Evolutionary conservation across 768 basidiomycete species (phyloP).

Genomic region (Leucocoprinus sp.): DNA sequence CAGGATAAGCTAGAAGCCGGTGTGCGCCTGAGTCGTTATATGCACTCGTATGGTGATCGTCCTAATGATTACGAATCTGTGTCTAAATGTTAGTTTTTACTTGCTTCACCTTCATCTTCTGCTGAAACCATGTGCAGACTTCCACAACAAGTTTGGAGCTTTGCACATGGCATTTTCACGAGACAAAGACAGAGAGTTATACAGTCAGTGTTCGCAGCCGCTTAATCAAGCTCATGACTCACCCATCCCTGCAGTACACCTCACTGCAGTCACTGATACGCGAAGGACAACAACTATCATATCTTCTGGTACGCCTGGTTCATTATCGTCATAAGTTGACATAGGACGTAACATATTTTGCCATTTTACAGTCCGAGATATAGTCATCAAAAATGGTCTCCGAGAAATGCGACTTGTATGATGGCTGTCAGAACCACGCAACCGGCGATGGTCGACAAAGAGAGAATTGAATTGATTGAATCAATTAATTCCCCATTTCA

Average conservation of each 20-base stretch:
- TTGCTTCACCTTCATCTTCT: slow-evolving; percentile 3
- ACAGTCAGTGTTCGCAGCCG: slow-evolving; percentile 45
- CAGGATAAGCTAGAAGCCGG: slow-evolving; percentile 73
- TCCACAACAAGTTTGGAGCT: slow-evolving; percentile 63
- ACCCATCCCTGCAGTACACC: slow-evolving; percentile 44
- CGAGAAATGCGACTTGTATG: slow-evolving; percentile 48
- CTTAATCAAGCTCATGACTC: not conserved
- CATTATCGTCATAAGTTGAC: slow-evolving; percentile 7
- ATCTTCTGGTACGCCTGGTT: slow-evolving; percentile 44
- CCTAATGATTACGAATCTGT: slow-evolving; percentile 76
- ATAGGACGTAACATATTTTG: slow-evolving; percentile 4
- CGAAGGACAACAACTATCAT: slow-evolving; percentile 68
- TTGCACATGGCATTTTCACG: slow-evolving; percentile 61
- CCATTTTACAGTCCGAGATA: slow-evolving; percentile 48
- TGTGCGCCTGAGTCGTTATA: slow-evolving; percentile 59
- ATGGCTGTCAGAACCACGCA: not conserved
- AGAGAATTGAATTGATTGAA: not conserved
- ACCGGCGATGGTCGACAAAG: not conserved
- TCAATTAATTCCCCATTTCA: not conserved
- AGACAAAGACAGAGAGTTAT: slow-evolving; percentile 65
- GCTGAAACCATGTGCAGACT: slow-evolving; percentile 38
- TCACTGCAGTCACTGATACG: slow-evolving; percentile 79
- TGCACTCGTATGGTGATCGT: slow-evolving; percentile 64
- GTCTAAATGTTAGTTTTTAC: slow-evolving; percentile 51
- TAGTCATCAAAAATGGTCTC: slow-evolving; percentile 60